Conservation (phyloP, 768 basidiomycete genomes). For the Kwoniella dendrophila region DNA sequence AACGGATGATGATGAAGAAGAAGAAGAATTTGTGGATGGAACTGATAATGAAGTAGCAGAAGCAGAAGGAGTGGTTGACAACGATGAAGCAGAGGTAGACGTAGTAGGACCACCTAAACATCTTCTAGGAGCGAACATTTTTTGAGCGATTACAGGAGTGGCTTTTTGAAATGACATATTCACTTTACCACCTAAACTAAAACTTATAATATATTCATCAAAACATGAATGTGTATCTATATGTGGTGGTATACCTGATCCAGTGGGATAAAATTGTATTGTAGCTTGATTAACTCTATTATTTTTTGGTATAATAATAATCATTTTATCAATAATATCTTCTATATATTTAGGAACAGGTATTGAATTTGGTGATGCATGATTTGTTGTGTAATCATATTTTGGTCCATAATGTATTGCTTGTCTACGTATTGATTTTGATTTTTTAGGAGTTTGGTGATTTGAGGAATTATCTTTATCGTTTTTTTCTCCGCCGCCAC, state of each 20-base stretch:
- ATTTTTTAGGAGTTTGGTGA: neutral
- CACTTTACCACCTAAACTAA: neutral
- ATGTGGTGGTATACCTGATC: slow-evolving; percentile 4
- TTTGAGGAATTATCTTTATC: neutral
- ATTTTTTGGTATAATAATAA: neutral
- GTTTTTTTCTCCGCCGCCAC: neutral
- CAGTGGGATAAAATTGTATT: slow-evolving; percentile 1
- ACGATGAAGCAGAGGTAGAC: neutral
- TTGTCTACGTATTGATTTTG: neutral
- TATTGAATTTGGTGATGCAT: neutral
- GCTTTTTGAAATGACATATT: slow-evolving; percentile 3
- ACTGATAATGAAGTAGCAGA: no score
- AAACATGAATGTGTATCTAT: slow-evolving; percentile 12
- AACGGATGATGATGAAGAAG: no score
- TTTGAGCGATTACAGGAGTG: neutral
- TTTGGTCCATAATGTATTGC: slow-evolving; percentile 9
- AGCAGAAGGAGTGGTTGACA: no score
- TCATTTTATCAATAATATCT: neutral
- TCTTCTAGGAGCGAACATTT: slow-evolving; percentile 7
- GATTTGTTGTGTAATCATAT: slow-evolving; percentile 7
- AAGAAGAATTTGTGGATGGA: no score
- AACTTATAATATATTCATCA: neutral
- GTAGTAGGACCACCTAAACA: neutral
- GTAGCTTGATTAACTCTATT: slow-evolving; percentile 4
- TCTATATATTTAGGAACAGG: slow-evolving; percentile 4